Conservation (phyloP, 345 rosid genomes). For the Dimocarpus longan region DNA sequence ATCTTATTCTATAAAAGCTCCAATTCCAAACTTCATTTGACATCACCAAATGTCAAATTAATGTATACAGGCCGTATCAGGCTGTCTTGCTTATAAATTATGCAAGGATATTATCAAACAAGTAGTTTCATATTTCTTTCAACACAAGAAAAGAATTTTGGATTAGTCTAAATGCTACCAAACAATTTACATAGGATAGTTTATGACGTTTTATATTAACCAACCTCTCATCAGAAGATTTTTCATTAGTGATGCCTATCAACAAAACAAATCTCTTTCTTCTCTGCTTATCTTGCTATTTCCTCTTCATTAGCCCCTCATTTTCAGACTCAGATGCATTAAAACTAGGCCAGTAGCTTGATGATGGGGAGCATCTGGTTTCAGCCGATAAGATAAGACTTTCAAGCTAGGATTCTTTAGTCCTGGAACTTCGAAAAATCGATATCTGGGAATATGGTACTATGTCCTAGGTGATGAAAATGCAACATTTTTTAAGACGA, state of each 20-base stretch:
- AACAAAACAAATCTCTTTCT: background rate
- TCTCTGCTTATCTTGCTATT: background rate
- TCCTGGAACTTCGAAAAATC: constrained; percentile 7
- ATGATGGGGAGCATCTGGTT: constrained; percentile 10
- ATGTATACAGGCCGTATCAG: too few relatives aligned
- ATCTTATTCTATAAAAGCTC: too few relatives aligned
- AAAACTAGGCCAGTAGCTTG: constrained; percentile 12
- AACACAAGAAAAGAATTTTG: too few relatives aligned
- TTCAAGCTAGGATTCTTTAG: constrained; percentile 26
- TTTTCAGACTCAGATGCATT: constrained; percentile 12
- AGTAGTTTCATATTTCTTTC: too few relatives aligned
- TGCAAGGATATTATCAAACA: too few relatives aligned
- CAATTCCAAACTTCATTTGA: too few relatives aligned
- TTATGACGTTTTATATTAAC: background rate
- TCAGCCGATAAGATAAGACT: constrained; percentile 13
- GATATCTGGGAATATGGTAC: constrained; percentile 26
- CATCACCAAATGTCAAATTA: too few relatives aligned
- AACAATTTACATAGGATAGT: background rate
- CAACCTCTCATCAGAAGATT: too few relatives aligned
- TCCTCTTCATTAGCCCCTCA: constrained; percentile 1
- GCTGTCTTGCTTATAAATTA: too few relatives aligned
- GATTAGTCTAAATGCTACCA: too few relatives aligned
- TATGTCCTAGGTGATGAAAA: background rate
- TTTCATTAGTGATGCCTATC: background rate
- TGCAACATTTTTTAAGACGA: background rate